Evolutionary conservation across 768 basidiomycete species (phyloP), one percentile per base, ranked within the genome.

Genomic region (Tricholoma terreum): DNA sequence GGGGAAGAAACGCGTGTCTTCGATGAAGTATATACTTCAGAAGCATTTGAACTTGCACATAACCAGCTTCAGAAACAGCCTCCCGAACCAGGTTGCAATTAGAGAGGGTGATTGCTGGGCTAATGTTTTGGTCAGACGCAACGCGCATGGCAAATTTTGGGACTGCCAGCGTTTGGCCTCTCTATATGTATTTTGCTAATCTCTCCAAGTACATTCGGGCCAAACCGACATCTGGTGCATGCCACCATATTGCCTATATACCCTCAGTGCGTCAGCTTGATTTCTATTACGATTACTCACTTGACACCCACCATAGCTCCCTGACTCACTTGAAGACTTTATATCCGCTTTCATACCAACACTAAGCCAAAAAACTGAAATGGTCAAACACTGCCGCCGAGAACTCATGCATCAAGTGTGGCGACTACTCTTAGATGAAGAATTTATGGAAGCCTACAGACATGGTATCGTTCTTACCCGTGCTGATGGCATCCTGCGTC

Each of bases 211-310:
- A 77, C 50, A 55, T 58, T 0, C 66, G 70, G 0, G 60, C 52
- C 7, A 67, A 68, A 17, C 75, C 75, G 0, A 59, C 56, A 2
- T 59, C 61, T 0, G 61, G 64, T 19, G 59, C 72, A 0, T 70
- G 66, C n/a, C 70, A 79, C 48, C 75, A 77, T 49, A 11, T 78
- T 8, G 75, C 71, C 1, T 78, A 78, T 63, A 68, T 80, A 52
- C 71, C 72, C 0, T 65, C 64, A 34, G 74, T 78, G 34, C 8
- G 50, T 34, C 19, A 21, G 19, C 8, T 43, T 7, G 17, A 43
- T 21, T 43, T 43, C 11, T 6, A 21, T 22, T 3, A 21, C n/a
- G n/a, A n/a, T n/a, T n/a, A n/a, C n/a, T n/a, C n/a, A n/a, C n/a
- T n/a, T n/a, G n/a, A n/a, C n/a, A n/a, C n/a, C 4, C 1, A 19